Base-by-base conservation (phyloP, 2,329 filamentous ascomycete genomes). In the Blastomyces silverae region DNA sequence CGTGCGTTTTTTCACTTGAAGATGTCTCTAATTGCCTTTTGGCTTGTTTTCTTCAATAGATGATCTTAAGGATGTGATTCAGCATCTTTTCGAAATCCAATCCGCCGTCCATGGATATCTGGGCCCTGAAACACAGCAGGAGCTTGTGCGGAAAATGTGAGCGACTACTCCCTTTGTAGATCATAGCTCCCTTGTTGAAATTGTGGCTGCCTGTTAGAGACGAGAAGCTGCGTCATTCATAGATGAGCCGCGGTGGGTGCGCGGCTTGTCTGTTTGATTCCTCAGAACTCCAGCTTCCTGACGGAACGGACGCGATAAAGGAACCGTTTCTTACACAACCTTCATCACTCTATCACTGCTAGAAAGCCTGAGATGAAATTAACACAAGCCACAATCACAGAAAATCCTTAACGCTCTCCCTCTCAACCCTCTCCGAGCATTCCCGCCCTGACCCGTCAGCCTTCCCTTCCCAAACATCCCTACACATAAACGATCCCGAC, bases 11-110 rank as follows among this genome's bases (percentile, higher is more conserved):
- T n/a, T 22, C 20, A 20, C 28, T 11, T 56, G 53, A n/a, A n/a
- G 7, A 37, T 71, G 25, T 69, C 61, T 42, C 67, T 72, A 28
- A 70, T 69, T 52, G 67, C 56, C 17, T 42, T 17, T 52, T 53
- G 11, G 2, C n/a, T 11, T 22, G 2, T 2, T 3, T 5, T 25
- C 3, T 48, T 10, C 20, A 50, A 22, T 70, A 83, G 81, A 77
- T 59, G 82, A 85, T 69, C 77, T 87, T 63, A 86, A 85, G 75
- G 80, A 82, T 57, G 82, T 87, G 65, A 85, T 87, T 68, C 83
- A 85, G 69, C 83, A 85, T 69, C 80, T 88, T 62, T 87, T 84
- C 77, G 81, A 85, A 68, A 82, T 85, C 56, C 84, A 87, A 73
- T 81, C 82, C 39, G 79, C 79, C n/a, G 78, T 80, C 1, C 81